Percentiles rank a stretch among this genome's conserved stretches.
Evolutionary conservation across 306 rosid species (phyloP).

Genomic region (Trifolium fragiferum): DNA sequence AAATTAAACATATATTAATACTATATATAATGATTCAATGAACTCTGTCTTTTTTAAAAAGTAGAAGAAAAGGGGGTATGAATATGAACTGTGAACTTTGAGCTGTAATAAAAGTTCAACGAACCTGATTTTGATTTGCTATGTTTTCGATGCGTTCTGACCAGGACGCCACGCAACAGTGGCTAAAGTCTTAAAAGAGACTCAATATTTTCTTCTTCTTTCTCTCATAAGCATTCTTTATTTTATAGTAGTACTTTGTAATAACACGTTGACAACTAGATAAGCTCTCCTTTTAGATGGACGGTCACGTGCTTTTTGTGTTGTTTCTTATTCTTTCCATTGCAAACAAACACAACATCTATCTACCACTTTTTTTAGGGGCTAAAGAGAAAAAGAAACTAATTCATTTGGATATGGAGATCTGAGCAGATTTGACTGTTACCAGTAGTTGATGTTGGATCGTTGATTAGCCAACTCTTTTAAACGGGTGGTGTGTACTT

Average conservation of each 20-base stretch:
- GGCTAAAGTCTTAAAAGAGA: conserved; percentile 36
- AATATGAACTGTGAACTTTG: neutral
- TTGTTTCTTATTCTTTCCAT: neutral
- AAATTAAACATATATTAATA: no score
- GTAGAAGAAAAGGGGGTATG: conserved; percentile 10
- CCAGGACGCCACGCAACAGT: conserved; percentile 53
- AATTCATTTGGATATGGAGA: no score
- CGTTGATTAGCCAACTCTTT: no score
- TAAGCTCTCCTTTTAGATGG: conserved; percentile 43
- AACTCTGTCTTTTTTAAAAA: neutral
- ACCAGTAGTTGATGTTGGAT: no score
- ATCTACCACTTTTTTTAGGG: no score
- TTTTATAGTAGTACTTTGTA: conserved; percentile 36
- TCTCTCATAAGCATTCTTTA: neutral
- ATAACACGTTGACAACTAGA: conserved; percentile 55
- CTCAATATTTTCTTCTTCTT: conserved; percentile 4
- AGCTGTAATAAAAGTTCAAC: conserved; percentile 27
- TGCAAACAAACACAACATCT: no score
- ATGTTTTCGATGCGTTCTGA: conserved; percentile 38
- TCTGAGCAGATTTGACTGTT: no score
- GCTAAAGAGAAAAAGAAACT: no score
- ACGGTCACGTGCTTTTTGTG: conserved; percentile 61
- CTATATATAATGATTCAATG: neutral
- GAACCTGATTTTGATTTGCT: conserved; percentile 45
- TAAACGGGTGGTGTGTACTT: no score